Conservation (phyloP, 2,329 filamentous ascomycete genomes). For the Calycina marina region DNA sequence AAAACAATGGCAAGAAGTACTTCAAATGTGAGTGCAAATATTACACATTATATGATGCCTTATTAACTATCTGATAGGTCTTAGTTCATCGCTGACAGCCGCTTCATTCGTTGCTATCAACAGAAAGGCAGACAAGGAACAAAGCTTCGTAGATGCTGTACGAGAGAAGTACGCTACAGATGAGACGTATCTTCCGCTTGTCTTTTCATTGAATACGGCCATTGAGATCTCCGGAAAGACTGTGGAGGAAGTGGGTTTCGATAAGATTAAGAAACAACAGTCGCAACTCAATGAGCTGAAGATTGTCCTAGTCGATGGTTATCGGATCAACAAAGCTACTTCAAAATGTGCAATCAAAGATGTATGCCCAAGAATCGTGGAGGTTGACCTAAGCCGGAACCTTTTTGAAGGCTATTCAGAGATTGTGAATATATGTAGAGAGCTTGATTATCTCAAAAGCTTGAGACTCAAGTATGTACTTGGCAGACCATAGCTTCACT, state of each 20-base stretch:
- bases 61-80: constrained; percentile 28
- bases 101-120: constrained; percentile 79
- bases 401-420: constrained; percentile 54
- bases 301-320: constrained; percentile 68
- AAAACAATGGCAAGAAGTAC: constrained; percentile 64
- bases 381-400: constrained; percentile 78
- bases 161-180: constrained; percentile 70
- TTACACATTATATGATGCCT: constrained; percentile 1
- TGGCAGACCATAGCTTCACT: background rate
- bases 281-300: constrained; percentile 64
- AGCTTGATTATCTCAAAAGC: constrained; percentile 49
- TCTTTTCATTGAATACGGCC: constrained; percentile 28
- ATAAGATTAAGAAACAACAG: constrained; percentile 74
- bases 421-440: constrained; percentile 55
- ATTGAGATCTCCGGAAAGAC: constrained; percentile 59
- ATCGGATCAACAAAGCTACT: constrained; percentile 38
- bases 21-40: constrained; percentile 54
- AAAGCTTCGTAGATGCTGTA: constrained; percentile 67
- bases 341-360: constrained; percentile 29
- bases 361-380: constrained; percentile 52
- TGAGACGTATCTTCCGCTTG: constrained; percentile 20
- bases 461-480: constrained; percentile 59
- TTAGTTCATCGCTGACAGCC: constrained; percentile 48
- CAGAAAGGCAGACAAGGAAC: constrained; percentile 43
- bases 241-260: constrained; percentile 86